Evolutionary conservation across 225 moss, liverwort and hornwort species (phyloP).

Genomic region (Climacium dendroides): DNA sequence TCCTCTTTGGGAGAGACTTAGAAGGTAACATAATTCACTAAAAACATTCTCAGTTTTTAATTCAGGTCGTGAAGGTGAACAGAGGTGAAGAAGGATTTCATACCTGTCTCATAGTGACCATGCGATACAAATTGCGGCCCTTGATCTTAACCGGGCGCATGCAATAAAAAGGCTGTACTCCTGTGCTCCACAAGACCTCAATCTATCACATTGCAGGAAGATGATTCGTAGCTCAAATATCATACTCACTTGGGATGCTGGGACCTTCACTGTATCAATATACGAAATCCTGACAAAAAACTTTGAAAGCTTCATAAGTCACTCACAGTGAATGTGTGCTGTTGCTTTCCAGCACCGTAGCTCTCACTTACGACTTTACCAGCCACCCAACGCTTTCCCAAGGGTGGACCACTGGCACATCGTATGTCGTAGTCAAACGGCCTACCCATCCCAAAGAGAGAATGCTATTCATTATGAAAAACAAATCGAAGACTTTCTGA

Average conservation of each 20-base stretch:
- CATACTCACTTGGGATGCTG: neutral
- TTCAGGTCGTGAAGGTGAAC: neutral
- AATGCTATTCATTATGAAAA: neutral
- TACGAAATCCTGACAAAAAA: neutral
- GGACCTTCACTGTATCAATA: neutral
- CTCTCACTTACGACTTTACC: slow-evolving; percentile 88
- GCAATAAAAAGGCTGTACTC: slow-evolving; percentile 29
- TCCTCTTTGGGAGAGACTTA: neutral
- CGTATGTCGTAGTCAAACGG: neutral
- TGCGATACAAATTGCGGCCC: slow-evolving; percentile 78
- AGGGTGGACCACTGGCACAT: slow-evolving; percentile 15
- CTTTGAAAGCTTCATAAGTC: neutral
- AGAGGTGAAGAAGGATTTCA: neutral
- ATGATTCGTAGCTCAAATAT: neutral
- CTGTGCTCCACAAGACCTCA: slow-evolving; percentile 83
- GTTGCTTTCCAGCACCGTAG: slow-evolving; percentile 77
- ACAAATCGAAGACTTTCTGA: neutral
- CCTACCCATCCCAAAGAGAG: slow-evolving; percentile 11
- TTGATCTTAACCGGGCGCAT: slow-evolving; percentile 69
- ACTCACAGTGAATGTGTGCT: slow-evolving; percentile 95
- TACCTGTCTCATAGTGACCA: slow-evolving; percentile 64
- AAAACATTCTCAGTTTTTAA: neutral
- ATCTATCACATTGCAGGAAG: slow-evolving; percentile 31
- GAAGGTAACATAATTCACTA: neutral
- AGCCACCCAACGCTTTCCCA: slow-evolving; percentile 58